Conservation (phyloP, 2,329 filamentous ascomycete genomes). For the Pseudopyricularia cyperi region DNA sequence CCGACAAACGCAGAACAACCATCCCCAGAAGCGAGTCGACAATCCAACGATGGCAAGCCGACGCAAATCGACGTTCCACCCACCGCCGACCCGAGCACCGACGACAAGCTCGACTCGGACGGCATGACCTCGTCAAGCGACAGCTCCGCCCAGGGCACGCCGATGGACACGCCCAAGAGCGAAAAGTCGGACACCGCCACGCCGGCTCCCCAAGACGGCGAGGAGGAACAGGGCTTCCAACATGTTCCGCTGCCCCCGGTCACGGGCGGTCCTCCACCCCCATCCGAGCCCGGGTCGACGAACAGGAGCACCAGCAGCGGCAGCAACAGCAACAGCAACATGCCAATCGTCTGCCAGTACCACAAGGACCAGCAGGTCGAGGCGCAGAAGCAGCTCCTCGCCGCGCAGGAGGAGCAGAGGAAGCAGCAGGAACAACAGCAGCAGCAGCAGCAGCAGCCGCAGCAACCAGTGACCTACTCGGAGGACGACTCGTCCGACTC, state of each 20-base stretch:
- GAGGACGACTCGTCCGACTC: slow-evolving; percentile 46
- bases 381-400: not conserved
- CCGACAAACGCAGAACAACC: slow-evolving; percentile 6
- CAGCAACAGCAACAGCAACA: not conserved
- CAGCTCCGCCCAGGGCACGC: slow-evolving; percentile 13
- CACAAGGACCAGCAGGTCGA: slow-evolving; percentile 2
- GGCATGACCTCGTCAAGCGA: slow-evolving; percentile 9
- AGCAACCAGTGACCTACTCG: slow-evolving; percentile 17
- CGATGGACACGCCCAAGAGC: slow-evolving; percentile 16
- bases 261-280: slow-evolving; percentile 7
- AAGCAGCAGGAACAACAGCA: not conserved
- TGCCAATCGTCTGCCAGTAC: slow-evolving; percentile 1
- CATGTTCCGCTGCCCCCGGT: slow-evolving; percentile 21
- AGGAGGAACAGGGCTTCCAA: slow-evolving; percentile 10
- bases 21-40: not conserved
- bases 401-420: not conserved
- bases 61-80: slow-evolving; percentile 4
- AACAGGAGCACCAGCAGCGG: too few species aligned
- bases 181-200: slow-evolving; percentile 6
- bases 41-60: slow-evolving; percentile 6
- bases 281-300: slow-evolving; percentile 1
- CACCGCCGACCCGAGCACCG: not conserved
- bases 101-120: slow-evolving; percentile 9
- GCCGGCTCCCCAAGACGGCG: slow-evolving; percentile 7
- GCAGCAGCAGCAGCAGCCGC: not conserved